phyloP scores from a whole-genome alignment of 768 basidiomycete genomes.

The Suillus alpinus region DNA sequence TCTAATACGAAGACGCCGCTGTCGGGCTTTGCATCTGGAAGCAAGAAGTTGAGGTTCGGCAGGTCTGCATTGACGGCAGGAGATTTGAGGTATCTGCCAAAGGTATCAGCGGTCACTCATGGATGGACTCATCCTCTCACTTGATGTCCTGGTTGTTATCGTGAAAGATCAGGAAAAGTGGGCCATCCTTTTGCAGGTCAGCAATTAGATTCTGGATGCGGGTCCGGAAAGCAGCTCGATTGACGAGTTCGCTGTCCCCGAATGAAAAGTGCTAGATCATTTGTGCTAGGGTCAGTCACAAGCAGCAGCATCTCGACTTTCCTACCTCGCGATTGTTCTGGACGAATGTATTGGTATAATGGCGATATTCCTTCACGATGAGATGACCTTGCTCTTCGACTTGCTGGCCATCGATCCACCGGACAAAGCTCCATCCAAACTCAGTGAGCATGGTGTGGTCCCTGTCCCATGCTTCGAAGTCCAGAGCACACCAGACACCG shows the following conservation, averaged over 20 bases:
- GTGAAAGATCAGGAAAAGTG: conserved; percentile 80
- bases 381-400: conserved; percentile 55
- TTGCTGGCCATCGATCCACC: conserved; percentile 52
- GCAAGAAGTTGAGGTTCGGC: conserved; percentile 45
- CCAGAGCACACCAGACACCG: conserved; percentile 75
- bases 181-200: conserved; percentile 42
- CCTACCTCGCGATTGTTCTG: conserved; percentile 57
- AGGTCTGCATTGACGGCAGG: conserved; percentile 50
- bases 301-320: conserved; percentile 4
- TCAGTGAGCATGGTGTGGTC: conserved; percentile 76
- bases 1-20: conserved; percentile 65
- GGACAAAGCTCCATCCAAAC: conserved; percentile 70
- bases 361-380: conserved; percentile 59
- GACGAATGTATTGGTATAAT: conserved; percentile 64
- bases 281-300: background rate
- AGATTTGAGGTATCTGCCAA: conserved; percentile 51
- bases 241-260: conserved; percentile 57
- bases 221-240: conserved; percentile 47
- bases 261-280: conserved; percentile 58
- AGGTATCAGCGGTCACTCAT: background rate
- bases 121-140: conserved; percentile 31
- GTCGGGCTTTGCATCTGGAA: conserved; percentile 55
- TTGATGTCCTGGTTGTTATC: conserved; percentile 76
- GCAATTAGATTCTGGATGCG: conserved; percentile 48
- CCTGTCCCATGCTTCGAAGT: conserved; percentile 82